phyloP scores from a whole-genome alignment of 2,329 filamentous ascomycete species.

The Diaporthe aspalathi region DNA sequence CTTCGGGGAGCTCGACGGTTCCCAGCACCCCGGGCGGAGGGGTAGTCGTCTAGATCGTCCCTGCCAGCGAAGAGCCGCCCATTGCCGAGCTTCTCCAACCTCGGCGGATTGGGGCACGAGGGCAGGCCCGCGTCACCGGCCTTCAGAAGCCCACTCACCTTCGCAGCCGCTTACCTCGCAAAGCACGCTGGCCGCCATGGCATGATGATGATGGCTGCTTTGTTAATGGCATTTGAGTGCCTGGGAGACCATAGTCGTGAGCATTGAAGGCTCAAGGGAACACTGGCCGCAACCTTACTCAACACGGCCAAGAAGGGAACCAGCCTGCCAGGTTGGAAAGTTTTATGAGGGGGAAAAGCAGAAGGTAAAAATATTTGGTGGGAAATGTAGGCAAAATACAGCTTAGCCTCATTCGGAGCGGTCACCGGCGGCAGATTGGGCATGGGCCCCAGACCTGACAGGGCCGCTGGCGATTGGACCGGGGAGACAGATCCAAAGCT shows the following conservation, averaged over 20 bases:
- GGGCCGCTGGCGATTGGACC: background rate
- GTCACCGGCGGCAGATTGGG: slow-evolving; percentile 27
- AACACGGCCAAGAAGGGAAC: background rate
- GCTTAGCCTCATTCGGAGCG: slow-evolving; percentile 27
- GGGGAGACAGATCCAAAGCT: background rate
- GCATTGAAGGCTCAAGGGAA: background rate
- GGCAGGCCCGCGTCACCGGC: background rate
- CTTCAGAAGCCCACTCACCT: slow-evolving; percentile 2
- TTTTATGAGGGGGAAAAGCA: background rate
- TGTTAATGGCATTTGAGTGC: background rate
- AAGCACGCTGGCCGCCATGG: background rate
- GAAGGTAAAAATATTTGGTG: slow-evolving; percentile 13
- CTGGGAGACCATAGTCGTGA: background rate
- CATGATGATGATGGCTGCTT: background rate
- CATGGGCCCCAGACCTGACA: background rate
- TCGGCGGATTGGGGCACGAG: slow-evolving; percentile 30
- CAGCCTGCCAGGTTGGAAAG: background rate
- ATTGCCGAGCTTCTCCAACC: slow-evolving; percentile 50
- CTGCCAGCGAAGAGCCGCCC: slow-evolving; percentile 48
- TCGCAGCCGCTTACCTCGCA: slow-evolving; percentile 1
- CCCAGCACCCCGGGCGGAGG: slow-evolving; percentile 25
- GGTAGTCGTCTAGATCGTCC: slow-evolving; percentile 32
- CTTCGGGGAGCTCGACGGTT: background rate
- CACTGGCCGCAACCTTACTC: background rate
- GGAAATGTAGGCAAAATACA: slow-evolving; percentile 13